Conservation (phyloP, 805 yeast genomes). For the Cyberlindnera japonica region DNA sequence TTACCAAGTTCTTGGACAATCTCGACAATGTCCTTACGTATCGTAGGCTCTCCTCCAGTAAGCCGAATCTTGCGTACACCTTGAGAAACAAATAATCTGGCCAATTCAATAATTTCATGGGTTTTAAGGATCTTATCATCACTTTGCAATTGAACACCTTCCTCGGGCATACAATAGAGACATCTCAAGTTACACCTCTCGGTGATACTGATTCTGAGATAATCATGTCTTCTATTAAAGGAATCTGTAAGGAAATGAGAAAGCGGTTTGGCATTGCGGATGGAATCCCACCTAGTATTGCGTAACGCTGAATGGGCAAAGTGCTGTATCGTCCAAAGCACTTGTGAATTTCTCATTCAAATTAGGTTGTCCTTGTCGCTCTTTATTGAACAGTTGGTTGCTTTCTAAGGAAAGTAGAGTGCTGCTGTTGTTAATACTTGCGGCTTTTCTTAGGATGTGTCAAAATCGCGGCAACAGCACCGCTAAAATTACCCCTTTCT, state of each 20-base stretch:
- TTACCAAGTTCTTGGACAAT: slow-evolving; percentile 36
- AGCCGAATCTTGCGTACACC: slow-evolving; percentile 51
- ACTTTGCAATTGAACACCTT: slow-evolving; percentile 49
- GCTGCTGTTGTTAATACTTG: too few relatives aligned
- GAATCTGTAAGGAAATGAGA: slow-evolving; percentile 43
- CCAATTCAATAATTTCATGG: slow-evolving; percentile 41
- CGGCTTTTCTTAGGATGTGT: too few relatives aligned
- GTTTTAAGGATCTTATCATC: slow-evolving; percentile 37
- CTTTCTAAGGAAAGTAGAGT: too few relatives aligned
- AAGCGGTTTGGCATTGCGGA: slow-evolving; percentile 29
- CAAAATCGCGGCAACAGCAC: too few relatives aligned
- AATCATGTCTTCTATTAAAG: slow-evolving; percentile 44
- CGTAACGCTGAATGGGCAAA: too few relatives aligned
- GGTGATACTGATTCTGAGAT: slow-evolving; percentile 47
- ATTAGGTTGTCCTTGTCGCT: too few relatives aligned
- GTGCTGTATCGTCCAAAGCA: too few relatives aligned
- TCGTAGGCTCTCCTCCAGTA: slow-evolving; percentile 58
- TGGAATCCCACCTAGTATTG: slow-evolving; percentile 9
- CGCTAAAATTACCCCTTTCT: too few relatives aligned
- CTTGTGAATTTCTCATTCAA: too few relatives aligned
- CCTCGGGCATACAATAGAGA: slow-evolving; percentile 55
- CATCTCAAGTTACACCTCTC: slow-evolving; percentile 48
- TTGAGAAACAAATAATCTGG: slow-evolving; percentile 40
- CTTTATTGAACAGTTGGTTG: too few relatives aligned
- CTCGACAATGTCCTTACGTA: slow-evolving; percentile 45